Percentiles rank a stretch among this genome's conserved stretches.
Conservation (phyloP, 176 grass and related monocot species). For the Miscanthus lutarioriparius region DNA sequence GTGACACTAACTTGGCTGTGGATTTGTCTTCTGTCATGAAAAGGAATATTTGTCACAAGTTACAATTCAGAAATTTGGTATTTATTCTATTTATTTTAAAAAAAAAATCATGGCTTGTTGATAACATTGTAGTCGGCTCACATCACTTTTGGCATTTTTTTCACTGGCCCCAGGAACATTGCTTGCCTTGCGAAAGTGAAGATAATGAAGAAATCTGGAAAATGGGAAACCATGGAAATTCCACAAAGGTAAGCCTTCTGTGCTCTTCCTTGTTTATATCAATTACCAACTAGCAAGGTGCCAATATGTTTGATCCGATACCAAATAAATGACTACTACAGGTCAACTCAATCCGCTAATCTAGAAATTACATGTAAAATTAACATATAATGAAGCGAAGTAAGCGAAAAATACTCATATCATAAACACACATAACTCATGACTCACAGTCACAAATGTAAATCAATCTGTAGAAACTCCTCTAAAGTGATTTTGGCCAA, state of each 20-base stretch:
- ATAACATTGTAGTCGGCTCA: not conserved
- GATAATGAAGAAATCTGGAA: slow-evolving; percentile 87
- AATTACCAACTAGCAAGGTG: not conserved
- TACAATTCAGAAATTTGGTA: slow-evolving; percentile 8
- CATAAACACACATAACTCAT: not conserved
- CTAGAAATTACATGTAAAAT: slow-evolving; percentile 3
- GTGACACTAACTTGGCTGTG: not conserved
- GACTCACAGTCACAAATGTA: not conserved
- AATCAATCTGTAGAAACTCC: not conserved
- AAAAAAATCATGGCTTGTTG: not conserved
- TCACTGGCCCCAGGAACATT: slow-evolving; percentile 69
- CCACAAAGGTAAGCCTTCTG: slow-evolving; percentile 67
- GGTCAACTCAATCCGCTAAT: not conserved
- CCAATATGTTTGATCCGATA: not conserved
- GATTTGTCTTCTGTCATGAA: not conserved
- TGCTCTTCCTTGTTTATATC: not conserved
- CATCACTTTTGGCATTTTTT: not conserved
- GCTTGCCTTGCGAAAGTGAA: slow-evolving; percentile 77
- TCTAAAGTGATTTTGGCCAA: not conserved
- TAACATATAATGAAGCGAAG: not conserved
- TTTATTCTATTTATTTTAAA: not conserved
- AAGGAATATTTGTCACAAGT: slow-evolving; percentile 7
- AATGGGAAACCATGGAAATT: slow-evolving; percentile 90
- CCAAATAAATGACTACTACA: not conserved
- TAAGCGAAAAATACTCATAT: not conserved